Conservation (phyloP, 495 filamentous ascomycete species). For the Geopyxis carbonaria region DNA sequence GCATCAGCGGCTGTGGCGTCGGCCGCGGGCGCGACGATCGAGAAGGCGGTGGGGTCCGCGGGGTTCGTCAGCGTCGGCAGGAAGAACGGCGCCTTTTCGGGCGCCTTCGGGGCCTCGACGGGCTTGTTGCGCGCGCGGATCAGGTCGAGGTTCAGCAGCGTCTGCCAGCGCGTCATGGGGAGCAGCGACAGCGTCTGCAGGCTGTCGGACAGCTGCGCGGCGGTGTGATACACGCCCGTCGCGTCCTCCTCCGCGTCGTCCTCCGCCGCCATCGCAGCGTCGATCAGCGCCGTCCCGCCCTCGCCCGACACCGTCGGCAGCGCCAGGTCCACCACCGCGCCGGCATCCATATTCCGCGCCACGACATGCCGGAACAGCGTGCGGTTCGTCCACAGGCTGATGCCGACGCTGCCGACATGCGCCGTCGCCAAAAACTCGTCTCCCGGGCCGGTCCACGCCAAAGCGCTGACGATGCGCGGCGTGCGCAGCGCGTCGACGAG, state of each 20-base stretch:
- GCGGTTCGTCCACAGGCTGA: constrained; percentile 87
- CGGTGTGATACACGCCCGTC: constrained; percentile 23
- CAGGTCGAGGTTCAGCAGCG: constrained; percentile 69
- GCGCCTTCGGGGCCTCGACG: constrained; percentile 72
- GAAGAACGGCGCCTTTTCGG: constrained; percentile 94
- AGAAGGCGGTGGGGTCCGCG: constrained; percentile 7
- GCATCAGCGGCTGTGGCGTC: constrained; percentile 12
- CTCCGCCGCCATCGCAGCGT: constrained; percentile 48
- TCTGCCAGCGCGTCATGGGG: constrained; percentile 83
- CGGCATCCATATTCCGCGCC: constrained; percentile 60
- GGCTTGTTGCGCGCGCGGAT: constrained; percentile 86
- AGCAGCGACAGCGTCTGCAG: constrained; percentile 80
- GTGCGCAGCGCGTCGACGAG: constrained; percentile 76
- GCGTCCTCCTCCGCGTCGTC: constrained; percentile 32
- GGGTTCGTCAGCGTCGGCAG: constrained; percentile 45
- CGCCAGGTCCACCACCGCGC: constrained; percentile 43
- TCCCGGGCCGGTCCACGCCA: constrained; percentile 75
- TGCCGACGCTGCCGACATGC: constrained; percentile 65
- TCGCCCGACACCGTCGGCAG: constrained; percentile 70
- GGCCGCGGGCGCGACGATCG: constrained; percentile 7
- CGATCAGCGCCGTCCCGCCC: constrained; percentile 49
- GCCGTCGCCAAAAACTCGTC: constrained; percentile 89
- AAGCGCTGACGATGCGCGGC: constrained; percentile 53
- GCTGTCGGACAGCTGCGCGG: constrained; percentile 51
- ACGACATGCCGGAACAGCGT: constrained; percentile 77